phyloP scores from a whole-genome alignment of 306 rosid genomes.

The Gillenia trifoliata region DNA sequence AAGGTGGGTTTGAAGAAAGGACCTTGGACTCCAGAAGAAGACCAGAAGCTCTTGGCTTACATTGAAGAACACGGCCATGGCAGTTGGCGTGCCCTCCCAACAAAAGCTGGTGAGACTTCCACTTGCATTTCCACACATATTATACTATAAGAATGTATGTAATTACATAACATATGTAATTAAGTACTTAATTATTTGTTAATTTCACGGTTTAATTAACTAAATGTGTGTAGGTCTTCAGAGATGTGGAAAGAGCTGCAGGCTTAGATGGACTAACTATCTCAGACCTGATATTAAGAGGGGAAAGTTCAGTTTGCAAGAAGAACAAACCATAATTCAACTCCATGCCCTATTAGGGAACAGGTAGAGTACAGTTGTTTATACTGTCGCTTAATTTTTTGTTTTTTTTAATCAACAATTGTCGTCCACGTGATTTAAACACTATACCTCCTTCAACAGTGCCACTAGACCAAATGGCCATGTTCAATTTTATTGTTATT shows the following conservation, averaged over 20 bases:
- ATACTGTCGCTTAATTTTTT: background rate
- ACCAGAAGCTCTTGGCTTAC: constrained; percentile 91
- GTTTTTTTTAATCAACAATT: background rate
- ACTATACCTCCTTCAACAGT: no score
- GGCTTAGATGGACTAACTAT: constrained; percentile 97
- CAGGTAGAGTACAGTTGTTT: constrained; percentile 45
- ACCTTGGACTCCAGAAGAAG: constrained; percentile 99
- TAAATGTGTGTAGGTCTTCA: constrained; percentile 60
- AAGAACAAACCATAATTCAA: constrained; percentile 97
- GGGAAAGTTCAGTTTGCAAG: constrained; percentile 96
- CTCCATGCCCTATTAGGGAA: constrained; percentile 98
- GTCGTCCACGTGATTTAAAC: no score
- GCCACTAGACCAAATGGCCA: no score
- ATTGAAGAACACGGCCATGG: constrained; percentile 99
- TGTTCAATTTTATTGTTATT: no score
- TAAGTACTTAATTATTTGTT: background rate
- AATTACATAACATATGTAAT: background rate
- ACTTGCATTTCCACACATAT: background rate
- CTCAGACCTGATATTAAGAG: constrained; percentile 98
- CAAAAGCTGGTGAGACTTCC: constrained; percentile 71
- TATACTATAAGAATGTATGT: background rate
- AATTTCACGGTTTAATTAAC: background rate
- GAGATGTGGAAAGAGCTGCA: constrained; percentile 97
- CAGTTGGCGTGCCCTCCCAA: constrained; percentile 97
- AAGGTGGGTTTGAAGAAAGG: constrained; percentile 98